Evolutionary conservation across 345 rosid species (phyloP).

Genomic region (Erodium maritimum): DNA sequence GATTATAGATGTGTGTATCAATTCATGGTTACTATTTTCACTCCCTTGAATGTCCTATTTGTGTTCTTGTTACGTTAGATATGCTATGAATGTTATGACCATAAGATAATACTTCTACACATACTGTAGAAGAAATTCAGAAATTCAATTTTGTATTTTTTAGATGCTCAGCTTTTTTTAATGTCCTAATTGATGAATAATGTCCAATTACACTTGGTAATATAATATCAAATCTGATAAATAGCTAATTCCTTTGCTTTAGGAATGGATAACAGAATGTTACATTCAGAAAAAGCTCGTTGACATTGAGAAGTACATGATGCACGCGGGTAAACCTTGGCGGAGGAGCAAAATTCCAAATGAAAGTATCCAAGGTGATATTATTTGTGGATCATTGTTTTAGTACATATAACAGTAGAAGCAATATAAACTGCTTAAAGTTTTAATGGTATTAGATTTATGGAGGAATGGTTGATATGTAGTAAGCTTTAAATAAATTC

Average conservation of each 20-base stretch:
- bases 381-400: neutral
- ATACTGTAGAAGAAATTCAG: no score
- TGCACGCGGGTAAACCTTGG: conserved; percentile 94
- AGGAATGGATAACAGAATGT: conserved; percentile 85
- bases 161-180: neutral
- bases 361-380: conserved; percentile 30
- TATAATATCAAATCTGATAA: neutral
- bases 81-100: no score
- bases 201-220: neutral
- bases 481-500: neutral
- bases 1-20: no score
- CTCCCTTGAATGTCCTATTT: no score
- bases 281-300: conserved; percentile 55
- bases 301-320: conserved; percentile 63
- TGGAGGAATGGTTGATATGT: neutral
- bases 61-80: no score
- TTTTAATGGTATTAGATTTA: neutral
- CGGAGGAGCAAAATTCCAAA: conserved; percentile 25
- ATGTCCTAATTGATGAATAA: neutral
- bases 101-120: no score
- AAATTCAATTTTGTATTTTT: no score
- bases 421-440: neutral
- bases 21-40: no score
- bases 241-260: conserved; percentile 8
- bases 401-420: neutral